A percentile compares a stretch with the other conserved stretches of the same genome.
Evolutionary conservation across 768 basidiomycete genomes (phyloP).

Genomic region (Galerina sulciceps): DNA sequence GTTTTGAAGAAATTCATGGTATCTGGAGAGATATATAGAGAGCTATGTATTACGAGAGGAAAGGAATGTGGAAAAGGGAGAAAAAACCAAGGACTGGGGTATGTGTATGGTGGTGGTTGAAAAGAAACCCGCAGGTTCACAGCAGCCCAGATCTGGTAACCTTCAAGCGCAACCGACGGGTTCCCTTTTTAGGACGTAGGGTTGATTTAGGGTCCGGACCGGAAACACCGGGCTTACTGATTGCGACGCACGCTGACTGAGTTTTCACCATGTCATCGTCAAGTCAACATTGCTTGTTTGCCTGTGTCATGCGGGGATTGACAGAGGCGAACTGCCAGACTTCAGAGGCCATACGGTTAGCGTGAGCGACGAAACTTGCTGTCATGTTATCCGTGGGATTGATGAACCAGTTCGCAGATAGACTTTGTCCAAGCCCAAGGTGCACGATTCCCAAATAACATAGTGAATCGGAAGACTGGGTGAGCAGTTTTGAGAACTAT

Average conservation of each 20-base stretch:
- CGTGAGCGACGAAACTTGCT: not conserved
- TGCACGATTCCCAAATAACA: no score
- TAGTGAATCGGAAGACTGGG: no score
- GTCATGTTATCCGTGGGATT: no score
- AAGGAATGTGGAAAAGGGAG: conserved; percentile 5
- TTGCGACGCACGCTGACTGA: not conserved
- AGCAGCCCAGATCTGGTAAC: conserved; percentile 15
- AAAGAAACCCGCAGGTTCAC: conserved; percentile 10
- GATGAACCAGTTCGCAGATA: no score
- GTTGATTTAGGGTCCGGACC: conserved; percentile 21
- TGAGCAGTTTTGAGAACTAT: no score
- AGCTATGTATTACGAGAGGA: conserved; percentile 10
- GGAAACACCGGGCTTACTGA: conserved; percentile 3
- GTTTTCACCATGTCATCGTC: not conserved
- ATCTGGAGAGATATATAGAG: not conserved
- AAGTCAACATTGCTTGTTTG: conserved; percentile 3
- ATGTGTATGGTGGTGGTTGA: conserved; percentile 13
- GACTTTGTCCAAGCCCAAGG: no score
- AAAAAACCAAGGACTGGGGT: not conserved
- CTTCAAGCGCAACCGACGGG: conserved; percentile 18
- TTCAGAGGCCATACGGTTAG: not conserved
- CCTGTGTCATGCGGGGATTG: not conserved
- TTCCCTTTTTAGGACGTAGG: conserved; percentile 27
- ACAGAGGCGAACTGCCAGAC: not conserved
- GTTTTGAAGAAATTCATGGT: conserved; percentile 96